Conservation (phyloP, 78 protist species). For the Emiliania huxleyi region DNA sequence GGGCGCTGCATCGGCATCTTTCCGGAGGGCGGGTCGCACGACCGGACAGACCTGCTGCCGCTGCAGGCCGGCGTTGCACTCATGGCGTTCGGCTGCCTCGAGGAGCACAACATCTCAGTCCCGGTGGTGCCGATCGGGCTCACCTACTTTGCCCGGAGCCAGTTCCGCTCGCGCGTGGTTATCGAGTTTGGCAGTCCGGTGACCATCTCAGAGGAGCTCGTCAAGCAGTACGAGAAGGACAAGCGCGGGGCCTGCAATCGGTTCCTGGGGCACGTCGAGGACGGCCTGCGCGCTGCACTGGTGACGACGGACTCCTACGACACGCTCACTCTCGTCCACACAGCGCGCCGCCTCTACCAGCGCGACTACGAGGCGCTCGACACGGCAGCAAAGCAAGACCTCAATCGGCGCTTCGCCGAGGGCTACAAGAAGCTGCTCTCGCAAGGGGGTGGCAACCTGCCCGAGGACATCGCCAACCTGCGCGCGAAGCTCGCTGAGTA, state of each 20-base stretch:
- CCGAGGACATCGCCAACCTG: neutral
- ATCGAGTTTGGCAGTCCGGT: slow-evolving; percentile 44
- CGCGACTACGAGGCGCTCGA: too few relatives aligned
- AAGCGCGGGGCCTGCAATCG: too few relatives aligned
- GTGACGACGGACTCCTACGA: slow-evolving; percentile 39
- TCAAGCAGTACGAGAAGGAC: too few relatives aligned
- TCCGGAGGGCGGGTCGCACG: slow-evolving; percentile 63
- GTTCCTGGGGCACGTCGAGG: too few relatives aligned
- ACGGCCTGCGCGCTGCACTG: too few relatives aligned
- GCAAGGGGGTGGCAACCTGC: neutral
- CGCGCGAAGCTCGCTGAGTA: neutral
- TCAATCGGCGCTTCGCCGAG: neutral
- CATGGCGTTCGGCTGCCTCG: slow-evolving; percentile 22
- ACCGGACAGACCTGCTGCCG: slow-evolving; percentile 36
- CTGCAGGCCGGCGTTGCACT: slow-evolving; percentile 45
- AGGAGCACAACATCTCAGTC: neutral
- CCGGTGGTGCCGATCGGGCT: slow-evolving; percentile 43
- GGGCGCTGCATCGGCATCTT: slow-evolving; percentile 46
- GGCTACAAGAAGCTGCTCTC: neutral
- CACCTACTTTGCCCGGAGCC: slow-evolving; percentile 33
- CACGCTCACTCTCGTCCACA: neutral
- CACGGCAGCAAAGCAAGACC: too few relatives aligned
- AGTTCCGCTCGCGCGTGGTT: slow-evolving; percentile 38
- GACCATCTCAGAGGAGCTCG: too few relatives aligned
- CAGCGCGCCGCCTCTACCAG: slow-evolving; percentile 17